Evolutionary conservation across 192 early-diverging fungal genomes (phyloP), one percentile per base, ranked within the genome.

Genomic region (Coemansia sp.): DNA sequence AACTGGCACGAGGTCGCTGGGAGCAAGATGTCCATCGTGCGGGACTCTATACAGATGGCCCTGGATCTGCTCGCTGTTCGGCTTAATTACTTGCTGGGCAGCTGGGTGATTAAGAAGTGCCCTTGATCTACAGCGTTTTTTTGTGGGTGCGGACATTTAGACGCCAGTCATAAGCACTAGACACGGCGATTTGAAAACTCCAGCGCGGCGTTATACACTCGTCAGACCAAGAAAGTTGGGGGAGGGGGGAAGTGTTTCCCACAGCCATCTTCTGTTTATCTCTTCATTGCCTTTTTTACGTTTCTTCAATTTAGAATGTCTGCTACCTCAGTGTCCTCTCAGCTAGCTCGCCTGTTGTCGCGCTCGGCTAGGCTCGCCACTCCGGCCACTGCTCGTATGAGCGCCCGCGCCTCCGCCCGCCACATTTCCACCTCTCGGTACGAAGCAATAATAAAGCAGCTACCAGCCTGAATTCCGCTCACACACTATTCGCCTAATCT

Each of bases 1-100:
- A 92, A 85, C 20, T 99, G 96, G 96, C 94, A 97, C 70, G 96
- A 99, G 72, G 90, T 99, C 34, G 94, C 93, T 61, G 96, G 96
- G 13, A 92, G 87, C 69, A 99, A 99, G 70, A 91, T 99, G 72
- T 89, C 86, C 9, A 82, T 99, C 56, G 83, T 94, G 60, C 77
- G 83, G 56, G 96, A 95, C 67, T 93, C 93, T 9, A 85, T 99
- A 46, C 79, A 86, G 58, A 97, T 99, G 96, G 88, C 93, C 0
- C 68, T 90, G 7, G 93, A 99, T 74, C 76, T 99, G 57, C 77
- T 97, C 23, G 83, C 91, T 36, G 94, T 97, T 63, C 82, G 96
- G 20, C 75, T 92, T 34, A 95, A 94, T 69, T 97, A 95, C 63
- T 23, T 92, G 36, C 66, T 91, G 21, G 91, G 96, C 11, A 63